Evolutionary conservation across 1,284 basidiomycete genomes (phyloP), one percentile per base, ranked within the genome.

Genomic region (Anthracocystis panici-leucophaei): DNA sequence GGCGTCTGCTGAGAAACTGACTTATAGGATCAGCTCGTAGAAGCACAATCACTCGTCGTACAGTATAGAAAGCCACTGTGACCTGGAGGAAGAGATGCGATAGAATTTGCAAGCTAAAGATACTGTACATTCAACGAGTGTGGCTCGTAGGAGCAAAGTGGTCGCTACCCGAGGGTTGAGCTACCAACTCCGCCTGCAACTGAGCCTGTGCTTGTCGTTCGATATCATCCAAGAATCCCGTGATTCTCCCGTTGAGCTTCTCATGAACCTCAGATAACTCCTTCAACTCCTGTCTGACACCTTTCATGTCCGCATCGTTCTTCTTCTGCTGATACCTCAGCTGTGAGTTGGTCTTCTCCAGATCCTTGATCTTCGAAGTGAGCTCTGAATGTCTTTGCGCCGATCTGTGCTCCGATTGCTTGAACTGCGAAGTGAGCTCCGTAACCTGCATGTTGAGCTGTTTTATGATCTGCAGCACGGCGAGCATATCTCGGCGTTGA

Each of bases 1-100:
- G 49, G 78, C 79, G 7, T 79, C 77, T 1, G 78, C 74, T 7
- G 78, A 84, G 58, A 84, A 84, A 69, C 65, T 84, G 18, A 73
- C 75, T 10, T 80, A 76, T 59, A 57, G 57, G 20, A 75, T 75
- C 66, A 69, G 63, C 62, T 66, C 64, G 12, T 64, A 51, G 10
- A 38, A 11, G 33, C n/a, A 23, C n/a, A 21, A 18, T 27, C 3
- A 27, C 16, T 18, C 25, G 21, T 29, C 10, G 25, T 14, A 5
- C 45, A 31, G 48, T 7, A 5, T 10, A 18, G 9, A 31, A 29
- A 33, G 29, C 29, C 9, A 11, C 18, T 29, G 31, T 23, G 18
- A 49, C 5, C 6, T 29, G 14, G 33, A 38, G 10, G 33, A 23
- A 11, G 10, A 38, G 12, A 14, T 16, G 35, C 14, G 35, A 16